Evolutionary conservation across 768 basidiomycete genomes (phyloP), one percentile per base, ranked within the genome.

Genomic region (Macrolepiota albuminosa): DNA sequence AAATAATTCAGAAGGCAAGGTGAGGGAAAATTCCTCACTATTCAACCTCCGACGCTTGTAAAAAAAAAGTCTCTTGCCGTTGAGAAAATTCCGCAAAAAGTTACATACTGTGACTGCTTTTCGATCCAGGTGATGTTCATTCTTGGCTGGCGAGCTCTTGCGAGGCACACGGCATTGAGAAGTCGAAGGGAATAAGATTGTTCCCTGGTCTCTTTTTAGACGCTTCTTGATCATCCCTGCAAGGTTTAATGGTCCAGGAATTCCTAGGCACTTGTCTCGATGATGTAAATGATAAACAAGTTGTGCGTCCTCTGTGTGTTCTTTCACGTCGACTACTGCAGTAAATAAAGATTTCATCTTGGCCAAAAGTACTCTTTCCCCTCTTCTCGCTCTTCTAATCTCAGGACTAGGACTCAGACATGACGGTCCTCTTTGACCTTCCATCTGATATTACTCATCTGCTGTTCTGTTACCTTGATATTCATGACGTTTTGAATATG

Each of bases 381-480:
- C 11, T 16, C 18, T 29, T 54, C n/a, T 18, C 37, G 4, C 8
- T 40, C 29, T 24, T 36, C 37, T 14, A 29, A 42, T 39, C 21
- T 33, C n/a, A 37, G 10, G 33, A 46, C 14, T 37, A 36, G 39
- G 11, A 21, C 55, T 33, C 16, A 42, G 42, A 33, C 24, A 63
- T 64, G 62, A 21, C 58, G 13, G 51, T 53, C 29, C 57, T 67
- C 26, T 49, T 65, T 51, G 57, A 67, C 29, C 73, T 86, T 2
- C 84, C 85, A 3, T 68, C 74, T 40, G 84, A 87, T 60, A 63
- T 87, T 55, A 68, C 80, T 61, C 70, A 82, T 29, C 57, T 73
- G 11, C 69, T 86, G 51, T 68, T 84, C 59, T 60, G 64, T 7
- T 66, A 78, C 61, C 72, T 85, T 16, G 68, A 75, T 18, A 66